phyloP scores from a whole-genome alignment of 2,329 filamentous ascomycete genomes.

The Zasmidium citrigriseum region DNA sequence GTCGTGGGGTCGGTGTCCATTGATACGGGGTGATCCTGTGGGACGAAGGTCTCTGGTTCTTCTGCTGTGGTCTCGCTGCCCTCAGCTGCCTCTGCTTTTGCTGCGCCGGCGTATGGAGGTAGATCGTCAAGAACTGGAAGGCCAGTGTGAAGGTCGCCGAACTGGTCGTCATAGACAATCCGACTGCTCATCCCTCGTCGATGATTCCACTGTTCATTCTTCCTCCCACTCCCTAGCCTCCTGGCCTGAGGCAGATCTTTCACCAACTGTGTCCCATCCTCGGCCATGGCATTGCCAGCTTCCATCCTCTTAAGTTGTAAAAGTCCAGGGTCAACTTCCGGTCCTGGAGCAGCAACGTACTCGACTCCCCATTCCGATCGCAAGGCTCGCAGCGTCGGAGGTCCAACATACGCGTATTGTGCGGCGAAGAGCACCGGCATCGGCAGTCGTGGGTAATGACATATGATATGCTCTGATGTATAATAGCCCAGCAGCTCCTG shows the following conservation, averaged over 20 bases:
- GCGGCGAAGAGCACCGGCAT: constrained; percentile 84
- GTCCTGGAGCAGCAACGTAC: constrained; percentile 78
- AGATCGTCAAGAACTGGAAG: constrained; percentile 19
- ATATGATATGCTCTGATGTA: constrained; percentile 82
- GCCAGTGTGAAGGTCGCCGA: constrained; percentile 64
- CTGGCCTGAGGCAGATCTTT: constrained; percentile 33
- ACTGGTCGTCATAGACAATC: constrained; percentile 80
- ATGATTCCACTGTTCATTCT: constrained; percentile 7
- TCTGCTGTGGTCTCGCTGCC: not conserved
- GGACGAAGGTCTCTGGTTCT: not conserved
- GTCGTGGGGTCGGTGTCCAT: constrained; percentile 40
- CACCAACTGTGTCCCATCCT: constrained; percentile 28
- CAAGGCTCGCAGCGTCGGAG: constrained; percentile 70
- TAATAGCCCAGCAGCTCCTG: constrained; percentile 84
- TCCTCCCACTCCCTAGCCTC: constrained; percentile 7
- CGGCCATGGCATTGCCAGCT: constrained; percentile 43
- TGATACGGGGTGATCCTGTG: constrained; percentile 1
- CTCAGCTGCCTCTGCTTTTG: constrained; percentile 7
- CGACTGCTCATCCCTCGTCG: constrained; percentile 65
- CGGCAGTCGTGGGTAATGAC: constrained; percentile 86
- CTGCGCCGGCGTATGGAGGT: constrained; percentile 24
- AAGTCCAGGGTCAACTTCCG: constrained; percentile 87
- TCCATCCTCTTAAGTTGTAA: constrained; percentile 70
- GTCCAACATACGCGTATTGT: constrained; percentile 80
- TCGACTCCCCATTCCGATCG: constrained; percentile 91